Evolutionary conservation across 2,329 filamentous ascomycete genomes (phyloP).

Genomic region (Fonsecaea multimorphosa): DNA sequence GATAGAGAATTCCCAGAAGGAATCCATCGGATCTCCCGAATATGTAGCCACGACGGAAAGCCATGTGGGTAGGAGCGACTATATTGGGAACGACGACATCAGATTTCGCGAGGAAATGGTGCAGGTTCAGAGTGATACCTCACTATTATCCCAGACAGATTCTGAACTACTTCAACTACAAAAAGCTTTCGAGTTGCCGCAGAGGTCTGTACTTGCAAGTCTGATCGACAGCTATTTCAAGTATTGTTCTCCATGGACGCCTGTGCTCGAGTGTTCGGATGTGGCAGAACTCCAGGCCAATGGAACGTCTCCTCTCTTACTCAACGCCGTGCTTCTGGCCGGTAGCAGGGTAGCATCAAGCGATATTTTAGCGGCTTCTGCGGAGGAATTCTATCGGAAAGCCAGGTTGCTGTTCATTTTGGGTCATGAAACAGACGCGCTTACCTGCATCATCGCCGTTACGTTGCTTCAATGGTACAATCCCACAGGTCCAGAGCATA

Average conservation of each 20-base stretch:
- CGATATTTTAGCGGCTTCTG: not conserved
- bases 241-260: conserved; percentile 27
- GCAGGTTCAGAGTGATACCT: not conserved
- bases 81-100: conserved; percentile 17
- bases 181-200: conserved; percentile 22
- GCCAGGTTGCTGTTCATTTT: conserved; percentile 22
- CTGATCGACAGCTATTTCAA: conserved; percentile 22
- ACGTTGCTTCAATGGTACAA: conserved; percentile 38
- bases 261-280: conserved; percentile 13
- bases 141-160: conserved; percentile 12
- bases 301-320: conserved; percentile 15
- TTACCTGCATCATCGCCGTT: conserved; percentile 44
- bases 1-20: not conserved
- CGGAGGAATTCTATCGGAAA: conserved; percentile 24
- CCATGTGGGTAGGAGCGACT: conserved; percentile 25
- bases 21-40: conserved; percentile 5
- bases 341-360: conserved; percentile 23
- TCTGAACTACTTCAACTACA: conserved; percentile 17
- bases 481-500: conserved; percentile 28
- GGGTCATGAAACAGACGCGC: conserved; percentile 44
- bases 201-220: conserved; percentile 20
- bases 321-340: conserved; percentile 24
- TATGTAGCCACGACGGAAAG: conserved; percentile 24
- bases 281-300: conserved; percentile 9
- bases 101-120: conserved; percentile 25